These are phyloP conservation scores for Camellia sinensis DNA, from an alignment of 148 eudicot species.

Conservation along the genomic window DNA sequence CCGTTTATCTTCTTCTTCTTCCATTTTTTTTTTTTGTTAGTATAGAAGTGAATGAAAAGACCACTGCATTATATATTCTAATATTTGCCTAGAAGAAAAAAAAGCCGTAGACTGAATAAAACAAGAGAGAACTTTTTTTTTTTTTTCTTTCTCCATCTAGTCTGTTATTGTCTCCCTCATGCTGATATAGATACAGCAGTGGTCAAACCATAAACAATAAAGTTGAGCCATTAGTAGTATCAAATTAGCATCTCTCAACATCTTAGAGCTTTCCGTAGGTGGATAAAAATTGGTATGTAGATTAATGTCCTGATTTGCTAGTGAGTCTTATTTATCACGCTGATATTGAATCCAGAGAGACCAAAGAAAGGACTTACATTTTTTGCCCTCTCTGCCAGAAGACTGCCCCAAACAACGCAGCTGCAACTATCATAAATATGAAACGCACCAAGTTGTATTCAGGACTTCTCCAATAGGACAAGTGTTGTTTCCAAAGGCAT, in stretches of 20 bases:
- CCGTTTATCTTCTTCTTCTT: background rate
- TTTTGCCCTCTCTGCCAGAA: conserved; percentile 47
- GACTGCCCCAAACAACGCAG: conserved; percentile 36
- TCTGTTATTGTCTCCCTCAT: too few species aligned
- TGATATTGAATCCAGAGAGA: background rate
- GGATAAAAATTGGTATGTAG: background rate
- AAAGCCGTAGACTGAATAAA: background rate
- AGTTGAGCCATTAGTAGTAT: background rate
- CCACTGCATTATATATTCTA: too few species aligned
- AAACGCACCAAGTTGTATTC: conserved; percentile 41
- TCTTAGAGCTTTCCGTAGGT: background rate
- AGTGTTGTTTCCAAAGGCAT: conserved; percentile 62
- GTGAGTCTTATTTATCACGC: background rate
- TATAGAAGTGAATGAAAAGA: background rate
- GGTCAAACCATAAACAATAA: background rate
- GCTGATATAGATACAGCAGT: background rate
- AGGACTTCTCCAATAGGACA: conserved; percentile 60
- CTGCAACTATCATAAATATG: conserved; percentile 23
- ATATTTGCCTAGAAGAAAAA: too few species aligned
- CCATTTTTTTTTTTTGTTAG: background rate
- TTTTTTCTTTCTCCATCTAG: too few species aligned
- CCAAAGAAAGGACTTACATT: conserved; percentile 28
- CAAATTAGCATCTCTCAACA: background rate
- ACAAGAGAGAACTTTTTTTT: background rate
- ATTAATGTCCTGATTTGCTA: background rate